Evolutionary conservation across 2,329 filamentous ascomycete species (phyloP).

Genomic region (Monilinia fructicola): DNA sequence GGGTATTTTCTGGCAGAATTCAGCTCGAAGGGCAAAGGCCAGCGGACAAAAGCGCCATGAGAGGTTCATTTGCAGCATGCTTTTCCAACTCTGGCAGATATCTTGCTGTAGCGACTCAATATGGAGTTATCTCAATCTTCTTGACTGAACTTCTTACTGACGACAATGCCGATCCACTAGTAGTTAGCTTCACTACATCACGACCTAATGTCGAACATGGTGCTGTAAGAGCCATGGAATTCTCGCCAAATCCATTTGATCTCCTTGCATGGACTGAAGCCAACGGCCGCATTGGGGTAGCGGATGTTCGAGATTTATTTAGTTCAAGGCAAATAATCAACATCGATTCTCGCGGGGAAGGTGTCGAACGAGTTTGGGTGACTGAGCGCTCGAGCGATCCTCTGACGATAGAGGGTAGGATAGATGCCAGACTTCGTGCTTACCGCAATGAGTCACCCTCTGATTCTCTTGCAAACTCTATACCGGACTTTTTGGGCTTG

Average conservation of each 20-base stretch:
- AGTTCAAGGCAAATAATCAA: conserved; percentile 66
- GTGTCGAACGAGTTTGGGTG: conserved; percentile 42
- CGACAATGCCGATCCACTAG: conserved; percentile 56
- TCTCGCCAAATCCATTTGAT: conserved; percentile 86
- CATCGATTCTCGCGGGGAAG: conserved; percentile 58
- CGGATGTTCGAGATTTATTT: conserved; percentile 68
- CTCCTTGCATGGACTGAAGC: conserved; percentile 94
- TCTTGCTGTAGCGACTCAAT: conserved; percentile 76
- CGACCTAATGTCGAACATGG: conserved; percentile 56
- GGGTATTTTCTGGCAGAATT: conserved; percentile 53
- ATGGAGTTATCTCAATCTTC: conserved; percentile 76
- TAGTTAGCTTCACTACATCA: conserved; percentile 77
- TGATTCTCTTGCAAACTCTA: conserved; percentile 29
- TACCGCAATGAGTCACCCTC: conserved; percentile 32
- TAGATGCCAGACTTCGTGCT: conserved; percentile 37
- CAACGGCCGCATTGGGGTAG: conserved; percentile 70
- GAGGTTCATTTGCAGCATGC: conserved; percentile 74
- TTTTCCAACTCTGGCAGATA: conserved; percentile 72
- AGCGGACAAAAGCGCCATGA: conserved; percentile 54
- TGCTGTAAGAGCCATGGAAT: conserved; percentile 86
- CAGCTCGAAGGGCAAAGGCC: conserved; percentile 58
- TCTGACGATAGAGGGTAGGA: conserved; percentile 34
- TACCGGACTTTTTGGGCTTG: conserved; percentile 38
- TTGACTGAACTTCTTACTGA: conserved; percentile 54
- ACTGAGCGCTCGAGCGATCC: conserved; percentile 32